Conservation (phyloP, 129 eudicot species). For the Pseudognaphalium luteoalbum region DNA sequence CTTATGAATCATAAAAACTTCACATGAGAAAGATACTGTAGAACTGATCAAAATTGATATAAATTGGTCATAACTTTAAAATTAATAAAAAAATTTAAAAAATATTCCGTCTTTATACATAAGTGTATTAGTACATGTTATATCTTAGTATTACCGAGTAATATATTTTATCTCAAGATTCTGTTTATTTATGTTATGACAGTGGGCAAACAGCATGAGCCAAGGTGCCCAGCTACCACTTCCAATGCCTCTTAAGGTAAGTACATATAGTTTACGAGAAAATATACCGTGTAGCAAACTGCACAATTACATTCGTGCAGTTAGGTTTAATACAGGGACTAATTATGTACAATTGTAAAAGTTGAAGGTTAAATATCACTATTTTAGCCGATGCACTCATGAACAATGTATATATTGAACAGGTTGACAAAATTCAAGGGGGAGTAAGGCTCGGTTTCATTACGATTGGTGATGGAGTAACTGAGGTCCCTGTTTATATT, state of each 20-base stretch:
- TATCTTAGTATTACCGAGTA: neutral
- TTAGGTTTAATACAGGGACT: too few relatives aligned
- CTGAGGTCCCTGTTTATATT: conserved; percentile 68
- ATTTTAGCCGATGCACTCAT: neutral
- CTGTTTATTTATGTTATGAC: conserved; percentile 20
- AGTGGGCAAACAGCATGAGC: conserved; percentile 98
- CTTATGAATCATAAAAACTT: neutral
- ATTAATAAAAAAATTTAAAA: too few relatives aligned
- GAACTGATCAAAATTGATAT: neutral
- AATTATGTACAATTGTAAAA: too few relatives aligned
- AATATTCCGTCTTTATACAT: neutral
- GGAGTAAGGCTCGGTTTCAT: conserved; percentile 92
- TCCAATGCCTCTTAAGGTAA: conserved; percentile 92
- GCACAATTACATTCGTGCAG: too few relatives aligned
- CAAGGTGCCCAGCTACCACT: conserved; percentile 96
- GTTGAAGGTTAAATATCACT: too few relatives aligned
- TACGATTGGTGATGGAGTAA: conserved; percentile 63
- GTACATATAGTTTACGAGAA: conserved; percentile 24
- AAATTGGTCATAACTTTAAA: too few relatives aligned
- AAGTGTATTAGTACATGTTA: too few relatives aligned
- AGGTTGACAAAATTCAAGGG: conserved; percentile 93
- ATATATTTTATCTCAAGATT: neutral
- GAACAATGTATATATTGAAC: conserved; percentile 12
- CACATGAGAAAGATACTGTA: neutral
- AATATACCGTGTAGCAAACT: too few relatives aligned